Percentiles rank a stretch among this genome's conserved stretches.
Conservation (phyloP, 208 protist genomes). For the Acanthamoeba rhysodes region DNA sequence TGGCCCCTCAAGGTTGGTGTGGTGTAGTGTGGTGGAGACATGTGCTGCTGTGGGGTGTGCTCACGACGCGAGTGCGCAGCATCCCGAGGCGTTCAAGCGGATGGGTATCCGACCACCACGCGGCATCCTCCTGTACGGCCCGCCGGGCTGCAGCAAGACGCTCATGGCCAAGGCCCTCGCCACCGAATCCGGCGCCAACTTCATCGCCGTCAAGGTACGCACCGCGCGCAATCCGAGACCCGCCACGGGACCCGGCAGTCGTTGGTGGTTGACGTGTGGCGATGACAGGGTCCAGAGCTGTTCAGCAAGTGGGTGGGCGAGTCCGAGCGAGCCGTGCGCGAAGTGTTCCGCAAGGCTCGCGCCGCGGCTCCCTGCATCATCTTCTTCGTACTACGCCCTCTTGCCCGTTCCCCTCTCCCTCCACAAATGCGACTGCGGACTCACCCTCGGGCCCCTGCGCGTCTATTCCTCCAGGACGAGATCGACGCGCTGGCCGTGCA, state of each 20-base stretch:
- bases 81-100: constrained; percentile 94
- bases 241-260: not conserved
- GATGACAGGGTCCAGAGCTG: constrained; percentile 89
- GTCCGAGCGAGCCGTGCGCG: constrained; percentile 94
- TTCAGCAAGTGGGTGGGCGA: constrained; percentile 97
- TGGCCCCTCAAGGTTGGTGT: constrained; percentile 86
- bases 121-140: constrained; percentile 96
- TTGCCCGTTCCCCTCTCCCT: constrained; percentile 61
- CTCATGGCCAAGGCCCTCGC: constrained; percentile 95
- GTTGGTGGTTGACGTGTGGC: too few species aligned
- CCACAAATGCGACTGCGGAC: constrained; percentile 80
- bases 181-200: constrained; percentile 92
- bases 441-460: not conserved
- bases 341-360: constrained; percentile 95
- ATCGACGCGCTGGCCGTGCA: constrained; percentile 88
- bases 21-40: not conserved
- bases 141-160: constrained; percentile 96
- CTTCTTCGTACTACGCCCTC: constrained; percentile 93
- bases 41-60: constrained; percentile 85
- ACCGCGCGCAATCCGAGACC: constrained; percentile 75
- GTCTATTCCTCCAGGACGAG: constrained; percentile 77
- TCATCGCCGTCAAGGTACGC: constrained; percentile 93
- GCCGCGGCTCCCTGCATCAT: constrained; percentile 94
- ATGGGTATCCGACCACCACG: constrained; percentile 95
- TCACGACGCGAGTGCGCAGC: constrained; percentile 82